Base-by-base conservation (phyloP, 2,329 filamentous ascomycete genomes). In the Ophiostoma australiae region DNA sequence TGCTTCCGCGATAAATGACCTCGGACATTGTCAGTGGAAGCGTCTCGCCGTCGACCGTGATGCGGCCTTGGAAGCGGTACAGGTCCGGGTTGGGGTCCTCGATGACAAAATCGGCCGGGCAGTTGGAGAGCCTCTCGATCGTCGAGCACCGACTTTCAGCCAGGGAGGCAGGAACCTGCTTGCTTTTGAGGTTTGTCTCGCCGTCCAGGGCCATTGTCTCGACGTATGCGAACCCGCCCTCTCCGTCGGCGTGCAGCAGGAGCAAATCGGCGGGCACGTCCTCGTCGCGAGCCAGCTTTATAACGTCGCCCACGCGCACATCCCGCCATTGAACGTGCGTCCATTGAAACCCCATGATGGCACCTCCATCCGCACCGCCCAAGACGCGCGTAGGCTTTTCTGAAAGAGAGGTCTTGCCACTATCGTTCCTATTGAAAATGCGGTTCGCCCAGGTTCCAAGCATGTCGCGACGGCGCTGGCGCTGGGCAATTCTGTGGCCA, bases 191-290 rank as follows among this genome's bases (percentile, higher is more conserved):
- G 73, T 92, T 94, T 0, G 91, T 94, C 80, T 94, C 91, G 67
- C 91, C 91, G 74, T 94, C 91, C 10, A 94, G 81, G 2, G 91
- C 91, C 91, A 94, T 93, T 0, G 91, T 94, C 75, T 94, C 91
- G 69, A 94, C 87, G 75, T 91, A 97, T 0, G 94, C 94, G 69
- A 95, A 81, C 8, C 88, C 90, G 73, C 94, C 92, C 71, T 91
- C 88, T 15, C 91, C 93, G 70, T 88, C 86, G 1, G 91, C 91
- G 76, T 94, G 87, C 27, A 97, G 82, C 44, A 98, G 82, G 1
- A 93, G 85, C 69, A 97, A 81, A 77, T 98, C 94, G 41, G 94
- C 93, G 0, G 94, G 94, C 1, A 94, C 84, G 13, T 90, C 85
- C 70, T 97, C 91, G 76, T 97, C 89, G 69, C 94, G 88, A 33